Conservation (phyloP, 345 rosid species). For the Gossypium longicalyx region DNA sequence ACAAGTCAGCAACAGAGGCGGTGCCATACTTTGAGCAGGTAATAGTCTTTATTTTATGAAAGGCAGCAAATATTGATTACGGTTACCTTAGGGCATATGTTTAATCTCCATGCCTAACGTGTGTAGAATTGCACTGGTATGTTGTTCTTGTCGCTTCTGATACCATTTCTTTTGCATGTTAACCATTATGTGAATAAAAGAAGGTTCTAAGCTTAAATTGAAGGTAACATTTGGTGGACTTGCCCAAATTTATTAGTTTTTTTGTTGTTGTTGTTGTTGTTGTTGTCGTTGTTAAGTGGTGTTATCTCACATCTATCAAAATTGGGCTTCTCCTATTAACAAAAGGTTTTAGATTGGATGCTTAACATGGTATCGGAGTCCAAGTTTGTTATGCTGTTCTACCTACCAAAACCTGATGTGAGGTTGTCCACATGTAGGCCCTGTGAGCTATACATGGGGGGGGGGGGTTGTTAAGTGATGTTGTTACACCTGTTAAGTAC, state of each 20-base stretch:
- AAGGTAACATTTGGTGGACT: neutral
- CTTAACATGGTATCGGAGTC: too few species aligned
- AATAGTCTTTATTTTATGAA: slow-evolving; percentile 16
- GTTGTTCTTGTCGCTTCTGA: neutral
- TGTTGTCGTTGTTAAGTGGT: too few species aligned
- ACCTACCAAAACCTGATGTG: too few species aligned
- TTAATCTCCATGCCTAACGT: neutral
- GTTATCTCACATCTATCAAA: too few species aligned
- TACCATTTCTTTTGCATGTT: neutral
- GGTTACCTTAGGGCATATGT: neutral
- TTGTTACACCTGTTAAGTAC: too few species aligned
- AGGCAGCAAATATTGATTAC: neutral
- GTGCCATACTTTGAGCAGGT: slow-evolving; percentile 98
- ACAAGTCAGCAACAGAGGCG: slow-evolving; percentile 93
- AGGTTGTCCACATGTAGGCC: too few species aligned
- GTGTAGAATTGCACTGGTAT: neutral
- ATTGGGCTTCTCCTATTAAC: too few species aligned
- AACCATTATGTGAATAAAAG: neutral
- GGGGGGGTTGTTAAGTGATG: too few species aligned
- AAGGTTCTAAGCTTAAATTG: neutral
- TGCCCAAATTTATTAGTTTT: neutral
- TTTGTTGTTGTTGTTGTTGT: too few species aligned
- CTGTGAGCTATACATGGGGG: too few species aligned
- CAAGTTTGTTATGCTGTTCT: too few species aligned
- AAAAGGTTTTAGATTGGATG: too few species aligned